Base-by-base conservation (phyloP, 1,139 yeast genomes). In the Candida tunisiensis region DNA sequence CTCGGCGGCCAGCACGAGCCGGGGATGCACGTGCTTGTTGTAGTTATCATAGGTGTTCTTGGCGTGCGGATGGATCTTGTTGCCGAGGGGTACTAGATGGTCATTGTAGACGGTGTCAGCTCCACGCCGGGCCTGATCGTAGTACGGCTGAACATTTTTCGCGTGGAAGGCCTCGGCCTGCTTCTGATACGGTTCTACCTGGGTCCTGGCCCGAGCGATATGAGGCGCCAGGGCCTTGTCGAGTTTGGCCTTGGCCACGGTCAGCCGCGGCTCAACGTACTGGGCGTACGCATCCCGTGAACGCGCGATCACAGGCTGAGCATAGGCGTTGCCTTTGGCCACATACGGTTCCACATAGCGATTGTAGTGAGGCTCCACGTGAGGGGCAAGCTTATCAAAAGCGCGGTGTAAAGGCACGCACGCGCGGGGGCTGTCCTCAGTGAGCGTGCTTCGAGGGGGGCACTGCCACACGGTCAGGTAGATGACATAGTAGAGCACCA, bases 401-500 rank as follows among this genome's bases (percentile, higher is more conserved):
- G 31, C 34, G 8, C 26, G 20, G 25, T 39, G 43, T 15, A 44
- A 24, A 3, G 46, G 41, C 9, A 19, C n/a, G 31, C 49, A 44
- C 16, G 42, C 31, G 7, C 29, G 28, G 3, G 47, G 49, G 14
- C 31, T 24, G 8, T 32, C 31, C n/a, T 21, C 23, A 13, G 21
- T 12, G 16, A 25, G 26, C 7, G 30, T 27, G 3, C 34, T 13
- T 15, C 37, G 20, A 1, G 36, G 36, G 3, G 50, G 49, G 27
- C 51, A 45, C 24, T 29, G 28, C 46, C 47, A 42, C 8, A 42
- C 15, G 5, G 39, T 30, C 29, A 45, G 31, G 24, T 36, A 45
- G 15, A 43, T 31, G 24, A 39, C 13, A 28, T 45, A 45, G 29
- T 42, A 44, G 11, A 45, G 37, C 16, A 41, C 35, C 8, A 40